phyloP scores from a whole-genome alignment of 164 flowering plant genomes.

The grape (Vitis vinifera) region DNA sequence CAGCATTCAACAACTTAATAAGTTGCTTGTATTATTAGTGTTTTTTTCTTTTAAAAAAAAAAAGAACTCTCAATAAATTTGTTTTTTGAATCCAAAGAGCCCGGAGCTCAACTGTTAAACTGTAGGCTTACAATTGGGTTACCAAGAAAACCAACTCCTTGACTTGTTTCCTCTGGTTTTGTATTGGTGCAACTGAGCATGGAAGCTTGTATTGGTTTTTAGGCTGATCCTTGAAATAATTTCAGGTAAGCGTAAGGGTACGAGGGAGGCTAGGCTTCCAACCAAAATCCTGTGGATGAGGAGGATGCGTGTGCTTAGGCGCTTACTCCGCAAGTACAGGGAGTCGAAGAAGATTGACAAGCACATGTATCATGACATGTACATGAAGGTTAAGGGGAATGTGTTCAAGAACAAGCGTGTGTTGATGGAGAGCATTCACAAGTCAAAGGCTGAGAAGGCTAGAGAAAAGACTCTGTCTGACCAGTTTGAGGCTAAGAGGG shows the following conservation, averaged over 20 bases:
- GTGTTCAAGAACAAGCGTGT: constrained; percentile 85
- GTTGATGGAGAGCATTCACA: constrained; percentile 87
- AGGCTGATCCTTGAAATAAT: neutral
- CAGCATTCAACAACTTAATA: too few species aligned
- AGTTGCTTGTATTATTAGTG: too few species aligned
- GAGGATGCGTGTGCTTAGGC: constrained; percentile 84
- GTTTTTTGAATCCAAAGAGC: too few species aligned
- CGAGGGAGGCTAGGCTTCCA: constrained; percentile 82
- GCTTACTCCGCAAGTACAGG: constrained; percentile 75
- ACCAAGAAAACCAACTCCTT: neutral
- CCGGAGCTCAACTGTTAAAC: too few species aligned
- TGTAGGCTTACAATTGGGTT: neutral
- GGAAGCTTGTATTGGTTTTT: neutral
- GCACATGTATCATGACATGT: constrained; percentile 90
- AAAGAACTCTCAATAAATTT: too few species aligned
- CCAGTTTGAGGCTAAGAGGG: constrained; percentile 86
- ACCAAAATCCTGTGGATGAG: constrained; percentile 85
- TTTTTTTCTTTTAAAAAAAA: too few species aligned
- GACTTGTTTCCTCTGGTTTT: neutral
- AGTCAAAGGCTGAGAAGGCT: constrained; percentile 84
- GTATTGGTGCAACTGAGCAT: neutral
- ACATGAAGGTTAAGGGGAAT: constrained; percentile 92
- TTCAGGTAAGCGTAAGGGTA: constrained; percentile 83
- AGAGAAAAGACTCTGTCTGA: constrained; percentile 83
- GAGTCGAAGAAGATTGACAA: constrained; percentile 83